phyloP scores from a whole-genome alignment of 2,329 filamentous ascomycete genomes.

The Hirsutella rhossiliensis region DNA sequence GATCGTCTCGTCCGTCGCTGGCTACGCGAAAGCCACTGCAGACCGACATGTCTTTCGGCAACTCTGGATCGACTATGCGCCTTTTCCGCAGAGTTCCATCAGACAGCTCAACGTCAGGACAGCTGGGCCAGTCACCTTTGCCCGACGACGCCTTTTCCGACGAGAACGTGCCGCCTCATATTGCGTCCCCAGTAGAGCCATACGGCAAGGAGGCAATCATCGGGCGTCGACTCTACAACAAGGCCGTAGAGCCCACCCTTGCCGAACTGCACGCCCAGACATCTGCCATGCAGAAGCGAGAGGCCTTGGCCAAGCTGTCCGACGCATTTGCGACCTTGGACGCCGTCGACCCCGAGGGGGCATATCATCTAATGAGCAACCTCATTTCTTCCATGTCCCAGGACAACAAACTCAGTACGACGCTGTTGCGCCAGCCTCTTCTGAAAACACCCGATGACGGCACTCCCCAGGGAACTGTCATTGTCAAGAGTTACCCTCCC shows the following conservation, averaged over 20 bases:
- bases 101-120: slow-evolving; percentile 41
- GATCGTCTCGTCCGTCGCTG: slow-evolving; percentile 29
- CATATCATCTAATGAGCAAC: slow-evolving; percentile 71
- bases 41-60: slow-evolving; percentile 86
- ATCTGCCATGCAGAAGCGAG: slow-evolving; percentile 53
- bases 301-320: slow-evolving; percentile 70
- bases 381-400: slow-evolving; percentile 62
- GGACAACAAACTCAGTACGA: slow-evolving; percentile 51
- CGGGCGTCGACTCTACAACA: slow-evolving; percentile 69
- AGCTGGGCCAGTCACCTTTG: slow-evolving; percentile 21
- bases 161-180: slow-evolving; percentile 50
- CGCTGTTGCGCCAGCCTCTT: slow-evolving; percentile 29
- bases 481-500: slow-evolving; percentile 40
- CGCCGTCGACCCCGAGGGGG: slow-evolving; percentile 78
- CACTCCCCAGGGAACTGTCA: slow-evolving; percentile 42
- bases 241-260: slow-evolving; percentile 70
- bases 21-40: slow-evolving; percentile 67
- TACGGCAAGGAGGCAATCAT: slow-evolving; percentile 72
- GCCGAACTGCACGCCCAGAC: slow-evolving; percentile 81
- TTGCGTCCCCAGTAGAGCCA: slow-evolving; percentile 35
- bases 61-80: slow-evolving; percentile 81
- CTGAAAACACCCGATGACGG: slow-evolving; percentile 29
- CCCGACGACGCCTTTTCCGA: slow-evolving; percentile 35
- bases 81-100: slow-evolving; percentile 81
- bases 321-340: slow-evolving; percentile 81